phyloP scores from a whole-genome alignment of 2,329 filamentous ascomycete species.

The Ceratocystis huliohia region DNA sequence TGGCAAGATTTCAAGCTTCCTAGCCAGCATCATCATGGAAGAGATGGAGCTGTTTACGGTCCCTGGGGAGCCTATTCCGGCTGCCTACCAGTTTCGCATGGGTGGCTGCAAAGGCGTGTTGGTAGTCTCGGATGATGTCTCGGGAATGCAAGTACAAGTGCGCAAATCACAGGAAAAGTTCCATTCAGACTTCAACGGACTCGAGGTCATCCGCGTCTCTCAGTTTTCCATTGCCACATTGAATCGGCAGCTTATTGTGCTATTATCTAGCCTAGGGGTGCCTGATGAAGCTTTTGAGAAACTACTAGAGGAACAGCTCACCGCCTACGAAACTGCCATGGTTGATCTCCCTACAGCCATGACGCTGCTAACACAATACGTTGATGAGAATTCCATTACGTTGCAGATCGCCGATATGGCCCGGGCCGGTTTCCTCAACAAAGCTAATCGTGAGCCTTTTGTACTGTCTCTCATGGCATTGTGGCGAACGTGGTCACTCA shows the following conservation, averaged over 20 bases:
- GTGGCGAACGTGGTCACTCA: conserved; percentile 83
- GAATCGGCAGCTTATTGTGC: conserved; percentile 79
- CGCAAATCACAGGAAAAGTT: conserved; percentile 86
- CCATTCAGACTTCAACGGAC: conserved; percentile 49
- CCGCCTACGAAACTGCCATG: conserved; percentile 58
- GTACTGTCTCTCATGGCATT: conserved; percentile 63
- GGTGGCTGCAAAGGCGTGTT: conserved; percentile 88
- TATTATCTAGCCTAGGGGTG: conserved; percentile 70
- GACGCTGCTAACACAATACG: conserved; percentile 54
- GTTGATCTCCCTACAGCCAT: conserved; percentile 50
- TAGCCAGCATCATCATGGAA: conserved; percentile 59
- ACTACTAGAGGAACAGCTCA: conserved; percentile 56
- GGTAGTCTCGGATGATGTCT: conserved; percentile 56
- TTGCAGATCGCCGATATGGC: conserved; percentile 64
- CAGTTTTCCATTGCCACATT: conserved; percentile 64
- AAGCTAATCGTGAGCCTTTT: conserved; percentile 58
- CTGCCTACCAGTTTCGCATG: conserved; percentile 81
- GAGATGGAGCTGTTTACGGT: conserved; percentile 45
- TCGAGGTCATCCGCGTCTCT: conserved; percentile 80
- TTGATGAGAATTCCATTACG: conserved; percentile 77
- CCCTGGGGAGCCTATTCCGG: conserved; percentile 41
- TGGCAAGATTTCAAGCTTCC: conserved; percentile 72
- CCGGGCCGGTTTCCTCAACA: conserved; percentile 61
- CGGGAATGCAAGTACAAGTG: conserved; percentile 58
- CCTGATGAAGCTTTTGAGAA: conserved; percentile 50